These are phyloP conservation scores for peach (Prunus persica) DNA, from an alignment of 306 rosid genomes.

Conservation along the genomic window Prunus_persica_NCBIv2 NC_034009.1:36544501-36545000, in stretches of 20 bases:
- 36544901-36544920: not conserved
- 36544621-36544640: not conserved
- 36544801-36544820: not conserved
- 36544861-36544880: not conserved
- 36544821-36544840: not conserved
- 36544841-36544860: not conserved
- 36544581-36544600: not conserved
- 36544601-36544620: not conserved
- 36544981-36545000: not conserved
- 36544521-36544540: not conserved
- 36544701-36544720: not conserved
- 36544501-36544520: conserved; percentile 73
- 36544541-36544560: not conserved
- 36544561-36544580: not conserved
- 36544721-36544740: not conserved
- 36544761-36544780: not conserved
- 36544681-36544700: not conserved
- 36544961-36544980: not conserved
- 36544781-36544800: not conserved
- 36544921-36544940: not conserved
- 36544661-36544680: not conserved
- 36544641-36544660: not conserved
- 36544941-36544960: not conserved
- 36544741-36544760: not conserved
- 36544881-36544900: not conserved